phyloP scores from a whole-genome alignment of 1,284 basidiomycete genomes.

The Apiotrichum gracile region DNA sequence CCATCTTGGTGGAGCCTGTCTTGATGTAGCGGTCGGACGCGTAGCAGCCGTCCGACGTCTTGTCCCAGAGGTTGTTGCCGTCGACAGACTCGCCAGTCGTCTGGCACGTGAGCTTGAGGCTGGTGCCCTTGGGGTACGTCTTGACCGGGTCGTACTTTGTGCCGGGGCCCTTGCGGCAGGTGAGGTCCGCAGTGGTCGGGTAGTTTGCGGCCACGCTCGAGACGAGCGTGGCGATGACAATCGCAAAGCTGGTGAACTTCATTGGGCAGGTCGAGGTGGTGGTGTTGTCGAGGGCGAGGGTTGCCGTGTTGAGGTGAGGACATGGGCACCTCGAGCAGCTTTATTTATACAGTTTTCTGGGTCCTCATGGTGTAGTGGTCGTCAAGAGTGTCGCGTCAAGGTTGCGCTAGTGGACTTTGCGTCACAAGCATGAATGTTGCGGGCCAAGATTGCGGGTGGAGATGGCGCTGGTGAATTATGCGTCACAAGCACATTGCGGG shows the following conservation, averaged over 20 bases:
- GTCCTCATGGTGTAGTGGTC: too few species aligned
- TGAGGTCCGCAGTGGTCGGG: neutral
- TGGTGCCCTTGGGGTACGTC: neutral
- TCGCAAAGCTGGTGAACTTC: neutral
- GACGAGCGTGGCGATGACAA: neutral
- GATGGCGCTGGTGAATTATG: too few species aligned
- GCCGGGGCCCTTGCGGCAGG: neutral
- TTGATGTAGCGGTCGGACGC: neutral
- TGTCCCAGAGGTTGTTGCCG: conserved; percentile 1
- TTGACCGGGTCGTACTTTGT: neutral
- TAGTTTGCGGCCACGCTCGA: neutral
- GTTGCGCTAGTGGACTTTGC: too few species aligned
- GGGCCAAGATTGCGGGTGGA: too few species aligned
- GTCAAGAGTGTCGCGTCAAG: too few species aligned
- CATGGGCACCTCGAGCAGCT: too few species aligned
- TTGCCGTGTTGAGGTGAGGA: too few species aligned
- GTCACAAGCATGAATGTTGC: too few species aligned
- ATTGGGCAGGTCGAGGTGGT: neutral
- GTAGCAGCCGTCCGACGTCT: conserved; percentile 2
- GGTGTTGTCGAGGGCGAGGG: neutral
- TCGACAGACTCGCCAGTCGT: neutral
- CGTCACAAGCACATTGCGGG: too few species aligned
- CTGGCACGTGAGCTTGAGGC: neutral
- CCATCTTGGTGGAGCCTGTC: neutral
- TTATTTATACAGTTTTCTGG: too few species aligned